A percentile compares a stretch with the other conserved stretches of the same genome.
phyloP scores from a whole-genome alignment of 495 filamentous ascomycete species.

The Xylaria acuta region DNA sequence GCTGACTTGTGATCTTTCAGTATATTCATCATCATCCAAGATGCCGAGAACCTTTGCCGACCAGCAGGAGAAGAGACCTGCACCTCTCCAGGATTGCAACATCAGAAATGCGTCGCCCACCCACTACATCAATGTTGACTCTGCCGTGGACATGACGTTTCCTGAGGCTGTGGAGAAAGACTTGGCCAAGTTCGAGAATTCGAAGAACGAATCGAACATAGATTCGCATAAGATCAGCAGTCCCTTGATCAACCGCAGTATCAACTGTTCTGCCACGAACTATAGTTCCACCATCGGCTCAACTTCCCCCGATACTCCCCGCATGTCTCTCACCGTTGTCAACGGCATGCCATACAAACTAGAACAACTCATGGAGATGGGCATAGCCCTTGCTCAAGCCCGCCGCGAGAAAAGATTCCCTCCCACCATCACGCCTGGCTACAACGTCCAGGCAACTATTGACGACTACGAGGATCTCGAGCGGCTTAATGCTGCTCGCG shows the following conservation, averaged over 20 bases:
- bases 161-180: slow-evolving; percentile 2
- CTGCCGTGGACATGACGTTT: slow-evolving; percentile 21
- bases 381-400: slow-evolving; percentile 28
- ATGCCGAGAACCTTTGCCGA: neutral
- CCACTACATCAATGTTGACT: neutral
- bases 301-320: neutral
- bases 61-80: neutral
- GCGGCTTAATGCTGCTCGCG: slow-evolving; percentile 24
- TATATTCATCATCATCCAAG: neutral
- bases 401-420: slow-evolving; percentile 38
- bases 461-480: slow-evolving; percentile 31
- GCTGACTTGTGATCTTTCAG: neutral
- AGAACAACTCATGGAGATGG: slow-evolving; percentile 29
- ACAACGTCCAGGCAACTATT: slow-evolving; percentile 24
- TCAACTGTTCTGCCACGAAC: neutral
- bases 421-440: slow-evolving; percentile 19
- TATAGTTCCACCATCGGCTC: neutral
- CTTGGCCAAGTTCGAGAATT: neutral
- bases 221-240: neutral
- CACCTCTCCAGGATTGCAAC: neutral
- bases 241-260: neutral
- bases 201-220: neutral
- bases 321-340: neutral
- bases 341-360: slow-evolving; percentile 15
- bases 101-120: neutral